Evolutionary conservation across 345 rosid genomes (phyloP).

Genomic region (Acer campestre): DNA sequence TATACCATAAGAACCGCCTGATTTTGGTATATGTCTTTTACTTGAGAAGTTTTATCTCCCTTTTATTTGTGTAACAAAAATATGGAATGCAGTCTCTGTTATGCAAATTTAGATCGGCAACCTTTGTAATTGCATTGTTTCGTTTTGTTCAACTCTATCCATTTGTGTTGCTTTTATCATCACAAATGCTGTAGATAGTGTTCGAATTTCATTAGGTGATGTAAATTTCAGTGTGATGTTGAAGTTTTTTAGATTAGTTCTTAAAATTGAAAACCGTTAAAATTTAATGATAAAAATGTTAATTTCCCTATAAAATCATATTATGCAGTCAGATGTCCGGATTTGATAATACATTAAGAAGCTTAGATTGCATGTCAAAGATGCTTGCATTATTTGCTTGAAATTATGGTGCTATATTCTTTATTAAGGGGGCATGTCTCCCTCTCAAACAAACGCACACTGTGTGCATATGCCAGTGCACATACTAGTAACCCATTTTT

Average conservation of each 20-base stretch:
- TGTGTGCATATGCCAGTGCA: too few relatives aligned
- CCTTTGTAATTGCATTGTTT: background rate
- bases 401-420: background rate
- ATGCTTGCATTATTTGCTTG: background rate
- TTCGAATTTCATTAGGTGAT: background rate
- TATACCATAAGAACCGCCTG: conserved; percentile 91
- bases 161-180: background rate
- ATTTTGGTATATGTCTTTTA: conserved; percentile 61
- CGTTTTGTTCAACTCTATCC: background rate
- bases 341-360: background rate
- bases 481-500: background rate
- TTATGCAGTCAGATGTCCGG: background rate
- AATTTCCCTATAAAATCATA: background rate
- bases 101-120: background rate
- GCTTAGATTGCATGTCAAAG: background rate
- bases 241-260: background rate
- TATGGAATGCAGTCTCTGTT: background rate
- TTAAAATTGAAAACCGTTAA: background rate
- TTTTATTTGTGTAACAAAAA: background rate
- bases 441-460: background rate
- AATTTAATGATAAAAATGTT: background rate
- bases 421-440: background rate
- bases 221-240: background rate
- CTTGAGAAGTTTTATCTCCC: background rate
- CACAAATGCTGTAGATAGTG: background rate